Conservation (phyloP, 257 asterid species). For the Dorcoceras hygrometricum region DNA sequence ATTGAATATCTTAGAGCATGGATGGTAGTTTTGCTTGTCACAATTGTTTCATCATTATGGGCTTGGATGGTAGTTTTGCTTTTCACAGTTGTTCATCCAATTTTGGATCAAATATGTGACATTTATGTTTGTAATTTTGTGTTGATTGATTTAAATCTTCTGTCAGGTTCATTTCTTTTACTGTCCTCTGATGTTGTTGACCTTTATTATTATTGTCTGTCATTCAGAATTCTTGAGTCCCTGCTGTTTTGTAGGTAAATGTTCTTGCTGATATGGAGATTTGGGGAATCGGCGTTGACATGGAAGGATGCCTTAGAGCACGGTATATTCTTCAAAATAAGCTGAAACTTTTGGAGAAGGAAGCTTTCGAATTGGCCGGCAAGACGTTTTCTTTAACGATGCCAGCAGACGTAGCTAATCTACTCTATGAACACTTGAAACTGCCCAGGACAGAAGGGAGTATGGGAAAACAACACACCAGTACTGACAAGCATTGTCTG, state of each 20-base stretch:
- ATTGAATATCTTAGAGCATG: slow-evolving; percentile 7
- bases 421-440: slow-evolving; percentile 86
- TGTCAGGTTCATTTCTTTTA: background rate
- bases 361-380: slow-evolving; percentile 89
- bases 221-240: slow-evolving; percentile 16
- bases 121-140: slow-evolving; percentile 17
- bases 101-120: background rate
- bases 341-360: slow-evolving; percentile 69
- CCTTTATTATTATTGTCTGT: slow-evolving; percentile 16
- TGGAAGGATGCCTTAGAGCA: slow-evolving; percentile 90
- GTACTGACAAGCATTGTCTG: slow-evolving; percentile 89
- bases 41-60: no score
- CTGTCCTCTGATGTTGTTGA: slow-evolving; percentile 5
- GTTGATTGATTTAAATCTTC: background rate
- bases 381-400: slow-evolving; percentile 75
- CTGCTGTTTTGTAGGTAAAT: slow-evolving; percentile 47
- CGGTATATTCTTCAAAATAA: slow-evolving; percentile 71
- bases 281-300: slow-evolving; percentile 93
- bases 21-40: slow-evolving; percentile 1
- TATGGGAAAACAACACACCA: slow-evolving; percentile 81
- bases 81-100: slow-evolving; percentile 9
- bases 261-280: slow-evolving; percentile 96
- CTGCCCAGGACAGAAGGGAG: slow-evolving; percentile 80
- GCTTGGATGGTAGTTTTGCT: slow-evolving; percentile 11
- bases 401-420: slow-evolving; percentile 90